Conservation (phyloP, 768 basidiomycete species). For the Agaricus subrufescens region DNA sequence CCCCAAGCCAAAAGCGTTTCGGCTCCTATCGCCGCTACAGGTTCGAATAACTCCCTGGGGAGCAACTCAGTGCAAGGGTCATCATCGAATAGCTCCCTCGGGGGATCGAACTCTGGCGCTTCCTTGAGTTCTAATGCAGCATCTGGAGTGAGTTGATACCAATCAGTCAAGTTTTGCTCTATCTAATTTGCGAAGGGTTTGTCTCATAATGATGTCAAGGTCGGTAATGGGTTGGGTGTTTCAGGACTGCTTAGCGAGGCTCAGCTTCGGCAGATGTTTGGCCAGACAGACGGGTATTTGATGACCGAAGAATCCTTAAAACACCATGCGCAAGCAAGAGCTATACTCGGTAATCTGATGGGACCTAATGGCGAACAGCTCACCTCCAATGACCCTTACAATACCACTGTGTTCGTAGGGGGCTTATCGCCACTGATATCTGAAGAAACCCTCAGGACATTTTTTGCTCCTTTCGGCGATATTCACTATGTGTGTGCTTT, state of each 20-base stretch:
- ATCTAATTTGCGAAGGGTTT: slow-evolving; percentile 18
- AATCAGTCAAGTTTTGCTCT: not conserved
- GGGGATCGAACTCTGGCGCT: slow-evolving; percentile 45
- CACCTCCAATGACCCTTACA: slow-evolving; percentile 90
- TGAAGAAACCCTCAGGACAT: slow-evolving; percentile 87
- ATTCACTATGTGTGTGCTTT: slow-evolving; percentile 77
- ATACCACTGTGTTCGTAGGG: slow-evolving; percentile 94
- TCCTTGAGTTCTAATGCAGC: slow-evolving; percentile 50
- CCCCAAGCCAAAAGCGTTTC: slow-evolving; percentile 63
- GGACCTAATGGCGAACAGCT: slow-evolving; percentile 85
- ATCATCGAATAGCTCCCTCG: slow-evolving; percentile 43
- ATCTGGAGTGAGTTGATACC: slow-evolving; percentile 18
- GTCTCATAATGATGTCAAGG: slow-evolving; percentile 39
- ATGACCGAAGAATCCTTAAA: slow-evolving; percentile 78
- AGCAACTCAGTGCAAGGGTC: slow-evolving; percentile 36
- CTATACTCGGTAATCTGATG: slow-evolving; percentile 77
- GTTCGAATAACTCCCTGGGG: slow-evolving; percentile 30
- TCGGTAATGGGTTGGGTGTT: slow-evolving; percentile 26
- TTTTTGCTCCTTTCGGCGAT: slow-evolving; percentile 89
- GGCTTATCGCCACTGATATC: slow-evolving; percentile 84
- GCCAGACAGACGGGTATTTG: slow-evolving; percentile 20
- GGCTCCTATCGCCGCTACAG: slow-evolving; percentile 55
- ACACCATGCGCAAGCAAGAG: slow-evolving; percentile 78
- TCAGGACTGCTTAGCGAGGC: slow-evolving; percentile 39
- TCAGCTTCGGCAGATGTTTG: slow-evolving; percentile 25